Conservation (phyloP, 2,329 filamentous ascomycete genomes). For the Colletotrichum theobromicola region DNA sequence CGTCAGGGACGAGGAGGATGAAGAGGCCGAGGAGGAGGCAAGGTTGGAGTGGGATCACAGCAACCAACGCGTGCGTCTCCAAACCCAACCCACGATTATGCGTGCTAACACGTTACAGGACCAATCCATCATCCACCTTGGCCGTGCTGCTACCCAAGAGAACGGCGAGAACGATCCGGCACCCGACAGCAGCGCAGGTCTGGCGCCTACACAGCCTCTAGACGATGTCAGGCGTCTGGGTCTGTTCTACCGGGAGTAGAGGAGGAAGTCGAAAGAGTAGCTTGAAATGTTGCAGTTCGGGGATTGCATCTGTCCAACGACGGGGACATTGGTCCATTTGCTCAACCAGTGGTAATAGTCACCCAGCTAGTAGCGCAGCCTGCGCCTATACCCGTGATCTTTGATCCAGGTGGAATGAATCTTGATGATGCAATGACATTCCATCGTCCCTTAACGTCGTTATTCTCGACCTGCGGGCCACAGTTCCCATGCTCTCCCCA, state of each 20-base stretch:
- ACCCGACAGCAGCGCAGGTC: constrained; percentile 27
- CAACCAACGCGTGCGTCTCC: constrained; percentile 61
- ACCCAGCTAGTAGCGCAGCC: constrained; percentile 93
- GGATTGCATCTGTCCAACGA: neutral
- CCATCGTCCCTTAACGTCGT: constrained; percentile 72
- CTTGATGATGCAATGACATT: constrained; percentile 68
- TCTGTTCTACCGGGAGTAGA: constrained; percentile 37
- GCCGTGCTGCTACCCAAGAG: constrained; percentile 37
- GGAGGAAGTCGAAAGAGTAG: constrained; percentile 32
- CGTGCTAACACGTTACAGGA: constrained; percentile 44
- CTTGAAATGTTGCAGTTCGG: constrained; percentile 27
- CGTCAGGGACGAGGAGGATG: constrained; percentile 61
- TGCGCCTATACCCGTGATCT: constrained; percentile 71
- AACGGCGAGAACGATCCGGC: constrained; percentile 27
- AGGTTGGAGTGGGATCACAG: constrained; percentile 78
- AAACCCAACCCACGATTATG: neutral
- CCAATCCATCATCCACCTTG: constrained; percentile 47
- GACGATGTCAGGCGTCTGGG: constrained; percentile 65
- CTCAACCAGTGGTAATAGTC: constrained; percentile 43
- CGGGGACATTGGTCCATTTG: constrained; percentile 13
- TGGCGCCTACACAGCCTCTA: constrained; percentile 77
- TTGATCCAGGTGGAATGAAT: constrained; percentile 54
- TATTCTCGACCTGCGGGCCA: constrained; percentile 68
- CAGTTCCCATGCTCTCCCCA: constrained; percentile 99
- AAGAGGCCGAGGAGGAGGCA: constrained; percentile 68